These are phyloP conservation scores for Aristolochia contorta DNA, from an alignment of 164 flowering plant species.

Conservation along the genomic window DNA sequence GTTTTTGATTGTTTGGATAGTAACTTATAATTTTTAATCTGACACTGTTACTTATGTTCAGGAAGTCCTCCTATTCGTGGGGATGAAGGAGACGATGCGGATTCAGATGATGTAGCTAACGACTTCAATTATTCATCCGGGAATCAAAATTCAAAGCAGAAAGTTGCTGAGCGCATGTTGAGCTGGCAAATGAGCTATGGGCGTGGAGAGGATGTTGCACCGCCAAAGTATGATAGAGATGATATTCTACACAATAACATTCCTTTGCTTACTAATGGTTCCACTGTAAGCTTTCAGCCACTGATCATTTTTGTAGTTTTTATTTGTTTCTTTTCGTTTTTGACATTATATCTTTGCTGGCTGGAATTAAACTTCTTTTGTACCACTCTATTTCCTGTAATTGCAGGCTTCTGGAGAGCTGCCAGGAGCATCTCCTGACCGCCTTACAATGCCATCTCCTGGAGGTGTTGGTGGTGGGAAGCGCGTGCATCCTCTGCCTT, in stretches of 20 bases:
- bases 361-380: neutral
- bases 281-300: slow-evolving; percentile 26
- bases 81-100: slow-evolving; percentile 36
- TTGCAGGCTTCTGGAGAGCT: slow-evolving; percentile 77
- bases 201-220: slow-evolving; percentile 44
- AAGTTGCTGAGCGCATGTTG: slow-evolving; percentile 25
- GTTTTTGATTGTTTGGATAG: neutral
- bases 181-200: slow-evolving; percentile 47
- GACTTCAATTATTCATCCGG: slow-evolving; percentile 50
- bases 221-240: slow-evolving; percentile 57
- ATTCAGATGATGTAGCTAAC: slow-evolving; percentile 27
- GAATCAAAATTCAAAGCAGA: slow-evolving; percentile 26
- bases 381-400: neutral
- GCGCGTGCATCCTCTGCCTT: slow-evolving; percentile 41
- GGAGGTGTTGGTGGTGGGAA: slow-evolving; percentile 44
- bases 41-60: slow-evolving; percentile 7
- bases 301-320: neutral
- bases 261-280: slow-evolving; percentile 63
- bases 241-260: slow-evolving; percentile 57
- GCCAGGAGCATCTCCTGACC: slow-evolving; percentile 86
- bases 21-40: neutral
- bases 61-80: slow-evolving; percentile 41
- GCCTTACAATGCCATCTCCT: slow-evolving; percentile 70
- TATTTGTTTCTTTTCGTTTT: no score
- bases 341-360: no score